Evolutionary conservation across 768 basidiomycete species (phyloP).

Genomic region (Suillus subluteus): DNA sequence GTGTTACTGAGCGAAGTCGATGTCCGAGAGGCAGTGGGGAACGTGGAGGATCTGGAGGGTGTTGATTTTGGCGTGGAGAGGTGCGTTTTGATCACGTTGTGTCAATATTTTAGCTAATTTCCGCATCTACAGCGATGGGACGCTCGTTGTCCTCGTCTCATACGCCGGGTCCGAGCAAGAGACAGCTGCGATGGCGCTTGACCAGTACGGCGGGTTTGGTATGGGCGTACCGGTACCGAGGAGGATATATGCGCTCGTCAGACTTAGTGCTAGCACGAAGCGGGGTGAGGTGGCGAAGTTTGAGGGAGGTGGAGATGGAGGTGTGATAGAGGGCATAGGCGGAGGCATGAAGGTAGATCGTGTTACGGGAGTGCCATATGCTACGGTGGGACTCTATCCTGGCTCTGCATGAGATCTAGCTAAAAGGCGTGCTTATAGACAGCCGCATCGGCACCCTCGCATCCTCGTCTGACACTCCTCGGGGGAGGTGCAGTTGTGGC

Average conservation of each 20-base stretch:
- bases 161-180: constrained; percentile 56
- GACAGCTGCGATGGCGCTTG: constrained; percentile 34
- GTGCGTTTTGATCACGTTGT: constrained; percentile 38
- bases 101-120: background rate
- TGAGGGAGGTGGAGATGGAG: constrained; percentile 28
- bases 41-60: constrained; percentile 70
- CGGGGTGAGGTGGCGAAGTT: constrained; percentile 28
- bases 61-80: constrained; percentile 67
- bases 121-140: constrained; percentile 43
- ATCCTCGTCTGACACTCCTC: constrained; percentile 67
- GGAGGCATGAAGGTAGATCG: constrained; percentile 46
- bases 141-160: constrained; percentile 67
- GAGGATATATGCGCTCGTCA: constrained; percentile 66
- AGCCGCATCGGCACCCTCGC: constrained; percentile 68
- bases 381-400: constrained; percentile 50
- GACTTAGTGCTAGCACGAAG: constrained; percentile 37
- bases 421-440: constrained; percentile 44
- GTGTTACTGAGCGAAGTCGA: constrained; percentile 62
- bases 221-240: constrained; percentile 45
- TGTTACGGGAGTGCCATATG: constrained; percentile 70
- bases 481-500: constrained; percentile 60
- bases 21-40: constrained; percentile 51
- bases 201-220: constrained; percentile 41
- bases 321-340: constrained; percentile 28
- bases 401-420: constrained; percentile 1